Conservation (phyloP, 345 rosid species). For the Trapa incisa region DNA sequence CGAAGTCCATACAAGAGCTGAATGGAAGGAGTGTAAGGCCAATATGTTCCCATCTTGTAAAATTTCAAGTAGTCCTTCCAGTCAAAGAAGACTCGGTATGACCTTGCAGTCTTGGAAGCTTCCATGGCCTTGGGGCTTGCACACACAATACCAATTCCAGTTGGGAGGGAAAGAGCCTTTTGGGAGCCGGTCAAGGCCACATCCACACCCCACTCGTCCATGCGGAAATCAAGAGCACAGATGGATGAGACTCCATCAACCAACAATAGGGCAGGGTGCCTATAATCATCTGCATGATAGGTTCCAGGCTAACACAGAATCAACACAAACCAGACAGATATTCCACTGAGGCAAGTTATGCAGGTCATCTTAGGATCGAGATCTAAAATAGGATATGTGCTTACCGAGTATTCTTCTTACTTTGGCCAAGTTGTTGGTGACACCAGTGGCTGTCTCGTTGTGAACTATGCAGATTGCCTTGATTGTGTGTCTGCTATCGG, state of each 20-base stretch:
- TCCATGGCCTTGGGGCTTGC: conserved; percentile 94
- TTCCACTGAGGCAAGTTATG: too few species aligned
- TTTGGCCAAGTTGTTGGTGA: conserved; percentile 81
- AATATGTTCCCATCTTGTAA: conserved; percentile 74
- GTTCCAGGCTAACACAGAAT: neutral
- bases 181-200: conserved; percentile 97
- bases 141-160: conserved; percentile 85
- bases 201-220: conserved; percentile 98
- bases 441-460: conserved; percentile 98
- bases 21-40: conserved; percentile 99
- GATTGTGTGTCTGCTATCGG: conserved; percentile 60
- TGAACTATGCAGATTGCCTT: conserved; percentile 97
- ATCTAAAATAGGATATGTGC: conserved; percentile 5
- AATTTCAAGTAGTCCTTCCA: conserved; percentile 91
- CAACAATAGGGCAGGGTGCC: conserved; percentile 82
- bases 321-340: too few species aligned
- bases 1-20: conserved; percentile 80
- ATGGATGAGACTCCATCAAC: conserved; percentile 99
- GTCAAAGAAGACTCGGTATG: conserved; percentile 77
- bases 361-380: too few species aligned
- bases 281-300: conserved; percentile 55
- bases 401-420: conserved; percentile 82
- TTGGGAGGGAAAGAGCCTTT: conserved; percentile 96
- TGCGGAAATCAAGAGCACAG: conserved; percentile 92
- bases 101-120: conserved; percentile 84